Base-by-base conservation (phyloP, 2,329 filamentous ascomycete genomes). In the Colletotrichum sp. region DNA sequence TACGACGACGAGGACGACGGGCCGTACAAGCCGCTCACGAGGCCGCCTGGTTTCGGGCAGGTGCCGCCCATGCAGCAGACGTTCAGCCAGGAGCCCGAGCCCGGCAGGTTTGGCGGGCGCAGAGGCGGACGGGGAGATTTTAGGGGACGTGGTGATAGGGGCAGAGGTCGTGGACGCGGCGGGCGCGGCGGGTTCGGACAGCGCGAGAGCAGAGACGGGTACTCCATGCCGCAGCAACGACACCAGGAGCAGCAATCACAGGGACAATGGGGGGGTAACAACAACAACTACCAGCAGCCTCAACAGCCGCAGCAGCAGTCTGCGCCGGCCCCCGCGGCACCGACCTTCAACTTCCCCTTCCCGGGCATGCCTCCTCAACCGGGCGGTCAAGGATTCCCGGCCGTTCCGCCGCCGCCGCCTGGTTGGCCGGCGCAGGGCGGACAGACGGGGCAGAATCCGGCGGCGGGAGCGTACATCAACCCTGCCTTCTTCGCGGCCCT, bases 1-100 rank as follows among this genome's bases (percentile, higher is more conserved):
- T 95, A 95, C 79, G 93, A 94, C 75, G 93, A 95, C 71, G 89
- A 90, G 32, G 90, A 93, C 3, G 92, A 93, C 76, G 92, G 92
- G 1, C 91, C 92, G 1, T 96, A 96, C 82, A 93, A 92, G 77
- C 93, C 94, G 7, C 88, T 96, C 21, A 85, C 93, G 24, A 88
- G 95, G 21, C 95, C 95, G 2, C 88, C 90, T 21, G 93, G 93
- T 65, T 92, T 93, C 75, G 90, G 89, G 8, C 86, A 86, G 75
- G 87, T 86, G 0, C 81, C 78, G 84, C 89, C 80, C 83, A 89
- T 82, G 83, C 88, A 81, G 84, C 90, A 87, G 80, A 86, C 81
- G 57, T 81, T 87, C 80, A 83, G 82, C 82, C 80, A 88, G 83
- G 82, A 88, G 81, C 77, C 85, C 44, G 78, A 81, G 75, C 72